A percentile compares a stretch with the other conserved stretches of the same genome.
Evolutionary conservation across 1,284 basidiomycete genomes (phyloP).

Genomic region (Trametes sp.): DNA sequence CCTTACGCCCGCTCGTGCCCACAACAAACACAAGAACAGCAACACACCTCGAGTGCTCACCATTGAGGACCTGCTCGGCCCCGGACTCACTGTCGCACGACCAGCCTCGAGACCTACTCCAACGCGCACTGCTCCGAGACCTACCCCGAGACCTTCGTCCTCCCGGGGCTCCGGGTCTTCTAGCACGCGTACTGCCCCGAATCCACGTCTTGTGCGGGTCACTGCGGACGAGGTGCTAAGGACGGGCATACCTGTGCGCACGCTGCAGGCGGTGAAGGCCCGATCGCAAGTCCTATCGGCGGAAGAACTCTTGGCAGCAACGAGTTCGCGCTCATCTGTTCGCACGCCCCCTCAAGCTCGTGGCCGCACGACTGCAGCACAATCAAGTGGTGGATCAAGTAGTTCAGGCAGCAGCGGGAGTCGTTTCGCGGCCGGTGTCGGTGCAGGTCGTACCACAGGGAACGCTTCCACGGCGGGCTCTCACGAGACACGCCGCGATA

Average conservation of each 20-base stretch:
- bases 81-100: conserved; percentile 28
- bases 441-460: not conserved
- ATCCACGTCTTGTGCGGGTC: conserved; percentile 21
- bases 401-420: not conserved
- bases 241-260: conserved; percentile 29
- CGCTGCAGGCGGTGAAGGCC: conserved; percentile 30
- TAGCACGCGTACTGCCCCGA: conserved; percentile 5
- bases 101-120: conserved; percentile 10
- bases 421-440: not conserved
- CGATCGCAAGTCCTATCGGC: conserved; percentile 21
- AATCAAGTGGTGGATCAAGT: not conserved
- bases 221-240: conserved; percentile 30
- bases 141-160: conserved; percentile 8
- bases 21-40: conserved; percentile 13
- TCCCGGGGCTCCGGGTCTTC: conserved; percentile 7
- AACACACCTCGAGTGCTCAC: conserved; percentile 21
- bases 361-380: conserved; percentile 11
- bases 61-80: conserved; percentile 29
- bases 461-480: not conserved
- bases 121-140: conserved; percentile 4
- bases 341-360: not conserved
- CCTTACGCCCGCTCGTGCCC: conserved; percentile 21
- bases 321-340: conserved; percentile 10
- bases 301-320: conserved; percentile 15
- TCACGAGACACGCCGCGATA: not conserved